Evolutionary conservation across 1,284 basidiomycete genomes (phyloP), one percentile per base, ranked within the genome.

Genomic region (Amylostereum areolatum): DNA sequence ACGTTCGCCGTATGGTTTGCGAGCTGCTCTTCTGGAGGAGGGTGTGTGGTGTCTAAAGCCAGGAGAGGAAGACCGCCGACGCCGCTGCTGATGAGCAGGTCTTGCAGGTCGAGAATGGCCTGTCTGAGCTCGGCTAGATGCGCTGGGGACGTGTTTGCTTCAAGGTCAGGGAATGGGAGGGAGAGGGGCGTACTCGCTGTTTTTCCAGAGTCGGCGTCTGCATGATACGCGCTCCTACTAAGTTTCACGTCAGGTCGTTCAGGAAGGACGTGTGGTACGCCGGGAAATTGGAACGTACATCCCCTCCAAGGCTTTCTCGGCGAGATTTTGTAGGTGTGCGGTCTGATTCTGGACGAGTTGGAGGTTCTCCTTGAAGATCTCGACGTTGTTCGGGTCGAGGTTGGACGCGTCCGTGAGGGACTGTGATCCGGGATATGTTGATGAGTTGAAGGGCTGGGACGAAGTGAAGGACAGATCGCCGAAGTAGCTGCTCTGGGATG

Each of bases 141-240:
- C 5, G 71, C 77, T 77, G 51, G 34, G 45, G 27, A 40, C 32
- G 27, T 1, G 18, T 18, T 18, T 18, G 18, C 18, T 18, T 18
- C 18, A 18, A 1, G 18, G 1, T 18, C 18, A 34, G 50, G 50
- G 18, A 49, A 52, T 37, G 49, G 18, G 44, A 55, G 49, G 36
- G 24, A 25, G 47, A 44, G 24, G 28, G 10, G 47, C 66, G 25
- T 55, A 78, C 78, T 69, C 63, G 77, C 66, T 1, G 76, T 76
- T 39, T 77, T 72, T 1, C 66, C 60, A 0, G 78, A 72, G 48
- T 67, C 75, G 29, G 64, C 71, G 7, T 73, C 71, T 0, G 71
- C 62, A 46, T 74, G 72, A 61, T 81, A 83, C 4, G 78, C 77
- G 41, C 75, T 73, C 58, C 80, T 72, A 40, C 78, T 81, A 33